A percentile compares a stretch with the other conserved stretches of the same genome.
phyloP scores from a whole-genome alignment of 2,329 filamentous ascomycete genomes.

The Emericellopsis atlantica region DNA sequence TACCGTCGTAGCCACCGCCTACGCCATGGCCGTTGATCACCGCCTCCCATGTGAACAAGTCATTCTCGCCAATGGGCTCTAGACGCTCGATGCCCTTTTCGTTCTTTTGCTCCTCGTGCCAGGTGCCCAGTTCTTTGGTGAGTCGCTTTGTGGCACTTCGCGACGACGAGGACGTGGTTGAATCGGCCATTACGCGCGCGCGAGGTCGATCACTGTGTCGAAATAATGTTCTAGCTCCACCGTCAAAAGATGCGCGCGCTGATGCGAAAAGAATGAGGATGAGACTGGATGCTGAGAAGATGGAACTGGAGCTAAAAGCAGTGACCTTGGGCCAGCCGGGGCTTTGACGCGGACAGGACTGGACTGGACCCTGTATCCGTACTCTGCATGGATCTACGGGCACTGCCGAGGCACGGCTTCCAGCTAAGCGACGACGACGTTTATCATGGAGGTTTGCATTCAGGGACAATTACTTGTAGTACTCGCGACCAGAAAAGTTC shows the following conservation, averaged over 20 bases:
- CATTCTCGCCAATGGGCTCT: constrained; percentile 37
- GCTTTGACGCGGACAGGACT: too few relatives aligned
- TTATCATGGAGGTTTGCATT: neutral
- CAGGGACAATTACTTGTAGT: too few relatives aligned
- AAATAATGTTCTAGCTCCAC: neutral
- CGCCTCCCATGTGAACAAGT: constrained; percentile 45
- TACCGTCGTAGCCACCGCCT: constrained; percentile 44
- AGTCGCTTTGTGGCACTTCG: constrained; percentile 42
- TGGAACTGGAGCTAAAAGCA: neutral
- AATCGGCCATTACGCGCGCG: neutral
- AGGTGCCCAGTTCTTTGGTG: constrained; percentile 43
- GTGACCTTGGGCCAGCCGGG: neutral
- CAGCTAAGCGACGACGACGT: too few relatives aligned
- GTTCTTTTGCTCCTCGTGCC: constrained; percentile 32
- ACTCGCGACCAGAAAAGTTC: neutral
- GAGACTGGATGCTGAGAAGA: too few relatives aligned
- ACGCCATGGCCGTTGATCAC: constrained; percentile 47
- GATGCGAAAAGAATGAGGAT: too few relatives aligned
- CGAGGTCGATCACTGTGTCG: neutral
- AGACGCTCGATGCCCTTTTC: constrained; percentile 47
- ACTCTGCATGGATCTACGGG: neutral
- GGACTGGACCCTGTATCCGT: too few relatives aligned
- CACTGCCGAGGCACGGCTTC: neutral
- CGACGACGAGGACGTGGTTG: constrained; percentile 14
- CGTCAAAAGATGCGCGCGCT: too few relatives aligned